Base-by-base conservation (phyloP, 345 rosid species). In the Jatropha curcas region DNA sequence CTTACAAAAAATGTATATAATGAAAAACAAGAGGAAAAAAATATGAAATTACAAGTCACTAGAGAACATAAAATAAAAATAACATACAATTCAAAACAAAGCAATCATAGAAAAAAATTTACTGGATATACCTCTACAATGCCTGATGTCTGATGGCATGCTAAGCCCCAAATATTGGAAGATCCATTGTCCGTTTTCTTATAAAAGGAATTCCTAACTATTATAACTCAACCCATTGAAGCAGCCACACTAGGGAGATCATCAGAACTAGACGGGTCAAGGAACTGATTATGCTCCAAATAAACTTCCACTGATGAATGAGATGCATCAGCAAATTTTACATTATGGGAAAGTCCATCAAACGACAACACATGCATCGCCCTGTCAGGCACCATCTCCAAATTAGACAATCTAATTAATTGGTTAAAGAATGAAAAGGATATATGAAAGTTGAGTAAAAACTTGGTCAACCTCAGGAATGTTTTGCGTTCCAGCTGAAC, bases 401-500 rank as follows among this genome's bases (percentile, higher is more conserved):
- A 70, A 55, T 78, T 83, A 81, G 80, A 78, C 66, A 80, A 60
- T 62, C 83, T 83, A 65, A 72, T 73, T 51, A 90, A 68, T 48
- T 70, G 69, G 60, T 75, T 67, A 43, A 45, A 55, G 67, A 65
- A 84, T 28, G 61, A 86, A 43, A n/a, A 48, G 5, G 53, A 25
- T 0, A 16, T 51, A 48, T 7, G 65, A 70, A 66, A 82, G 67
- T 72, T 67, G 39, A 79, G 76, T 65, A 87, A 55, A 62, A 82
- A 77, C 61, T 50, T 71, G 57, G 43, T 43, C 62, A 85, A 79
- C 78, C 65, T 75, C 53, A 77, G 53, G 71, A 83, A 68, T 57
- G 78, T 80, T 14, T 39, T 41, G 68, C 41, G 65, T 60, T 80
- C 76, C 76, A 92, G 31, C 74, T 77, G 79, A 73, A 88, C 57